A percentile compares a stretch with the other conserved stretches of the same genome.
These are phyloP conservation scores for Avena sativa DNA, from an alignment of 176 grass and related monocot species.

Conservation along the genomic window DNA sequence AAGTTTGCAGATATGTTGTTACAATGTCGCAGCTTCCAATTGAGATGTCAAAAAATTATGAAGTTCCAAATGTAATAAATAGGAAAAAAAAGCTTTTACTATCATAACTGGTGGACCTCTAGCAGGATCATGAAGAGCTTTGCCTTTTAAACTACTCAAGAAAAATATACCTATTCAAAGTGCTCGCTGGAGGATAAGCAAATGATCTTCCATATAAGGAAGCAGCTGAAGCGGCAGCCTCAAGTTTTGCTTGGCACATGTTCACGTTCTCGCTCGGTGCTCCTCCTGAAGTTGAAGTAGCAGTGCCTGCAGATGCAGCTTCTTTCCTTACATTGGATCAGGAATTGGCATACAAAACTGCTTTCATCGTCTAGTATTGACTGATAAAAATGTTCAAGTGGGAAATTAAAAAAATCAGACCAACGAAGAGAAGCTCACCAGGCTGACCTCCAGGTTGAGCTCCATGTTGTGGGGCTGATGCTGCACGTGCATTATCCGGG, in stretches of 20 bases:
- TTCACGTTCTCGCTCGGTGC: constrained; percentile 51
- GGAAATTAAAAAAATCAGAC: neutral
- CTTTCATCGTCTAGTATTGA: constrained; percentile 22
- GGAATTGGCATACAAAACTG: neutral
- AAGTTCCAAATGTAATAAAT: neutral
- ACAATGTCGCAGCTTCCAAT: neutral
- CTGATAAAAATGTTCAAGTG: neutral
- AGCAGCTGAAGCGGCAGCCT: constrained; percentile 76
- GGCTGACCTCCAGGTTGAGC: constrained; percentile 65
- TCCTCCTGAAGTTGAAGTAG: constrained; percentile 44
- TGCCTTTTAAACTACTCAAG: constrained; percentile 12
- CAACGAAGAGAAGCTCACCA: constrained; percentile 58
- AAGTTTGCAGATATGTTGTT: neutral
- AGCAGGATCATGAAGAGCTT: constrained; percentile 19
- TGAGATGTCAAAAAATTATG: neutral
- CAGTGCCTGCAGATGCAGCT: constrained; percentile 42
- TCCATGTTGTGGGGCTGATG: constrained; percentile 55
- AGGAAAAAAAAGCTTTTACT: neutral
- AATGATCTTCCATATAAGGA: constrained; percentile 79
- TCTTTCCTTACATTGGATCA: constrained; percentile 41
- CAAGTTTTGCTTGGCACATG: constrained; percentile 61
- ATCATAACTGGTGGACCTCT: constrained; percentile 9
- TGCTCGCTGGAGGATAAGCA: constrained; percentile 59
- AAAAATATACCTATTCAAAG: constrained; percentile 43
- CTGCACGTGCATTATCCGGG: constrained; percentile 57